Evolutionary conservation across 768 basidiomycete genomes (phyloP).

Genomic region (Termitomyces sp.): DNA sequence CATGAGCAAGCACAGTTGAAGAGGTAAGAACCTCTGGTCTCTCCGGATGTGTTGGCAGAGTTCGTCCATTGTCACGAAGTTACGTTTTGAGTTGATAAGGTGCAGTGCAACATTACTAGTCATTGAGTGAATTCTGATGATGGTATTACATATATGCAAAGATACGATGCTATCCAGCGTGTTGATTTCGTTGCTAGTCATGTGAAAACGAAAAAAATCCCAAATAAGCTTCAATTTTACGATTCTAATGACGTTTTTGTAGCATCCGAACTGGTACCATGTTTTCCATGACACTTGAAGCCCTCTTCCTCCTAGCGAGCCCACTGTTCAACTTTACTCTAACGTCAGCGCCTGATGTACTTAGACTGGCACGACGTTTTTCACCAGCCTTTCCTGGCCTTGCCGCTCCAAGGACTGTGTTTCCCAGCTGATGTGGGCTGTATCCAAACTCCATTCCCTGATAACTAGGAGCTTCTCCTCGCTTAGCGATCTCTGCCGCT

Average conservation of each 20-base stretch:
- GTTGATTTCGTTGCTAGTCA: not conserved
- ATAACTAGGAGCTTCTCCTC: not conserved
- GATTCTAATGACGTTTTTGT: conserved; percentile 13
- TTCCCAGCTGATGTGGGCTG: not conserved
- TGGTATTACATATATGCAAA: not conserved
- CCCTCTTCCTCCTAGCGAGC: conserved; percentile 10
- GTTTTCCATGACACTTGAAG: conserved; percentile 14
- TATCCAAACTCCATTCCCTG: not conserved
- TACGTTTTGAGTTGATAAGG: not conserved
- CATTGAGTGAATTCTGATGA: conserved; percentile 2
- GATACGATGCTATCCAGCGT: not conserved
- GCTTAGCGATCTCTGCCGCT: conserved; percentile 25
- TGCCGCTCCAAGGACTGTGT: not conserved
- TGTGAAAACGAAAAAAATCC: not conserved
- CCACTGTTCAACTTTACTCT: not conserved
- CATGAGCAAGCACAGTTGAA: not conserved
- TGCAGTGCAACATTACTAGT: not conserved
- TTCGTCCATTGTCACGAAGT: not conserved
- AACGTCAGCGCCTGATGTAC: conserved; percentile 1
- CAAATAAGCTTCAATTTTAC: not conserved
- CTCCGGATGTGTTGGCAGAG: not conserved
- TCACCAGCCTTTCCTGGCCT: conserved; percentile 3
- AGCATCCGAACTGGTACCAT: conserved; percentile 1
- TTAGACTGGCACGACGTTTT: conserved; percentile 14
- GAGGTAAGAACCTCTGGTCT: conserved; percentile 1